Conservation (phyloP, 2,329 filamentous ascomycete genomes). For the Aspergillus brasiliensis region DNA sequence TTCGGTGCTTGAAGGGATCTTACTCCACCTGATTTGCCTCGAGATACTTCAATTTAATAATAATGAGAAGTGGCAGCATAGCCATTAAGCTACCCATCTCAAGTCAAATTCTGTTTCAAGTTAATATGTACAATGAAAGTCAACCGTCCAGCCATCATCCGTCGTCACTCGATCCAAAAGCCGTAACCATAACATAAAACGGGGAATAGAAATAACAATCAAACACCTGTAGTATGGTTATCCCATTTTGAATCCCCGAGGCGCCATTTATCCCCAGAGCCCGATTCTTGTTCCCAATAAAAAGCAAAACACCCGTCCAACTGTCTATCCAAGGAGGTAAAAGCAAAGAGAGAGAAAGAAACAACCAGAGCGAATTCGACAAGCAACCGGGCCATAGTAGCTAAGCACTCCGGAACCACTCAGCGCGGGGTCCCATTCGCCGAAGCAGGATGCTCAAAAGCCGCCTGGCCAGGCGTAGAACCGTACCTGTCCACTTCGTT, state of each 20-base stretch:
- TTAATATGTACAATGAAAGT: conserved; percentile 34
- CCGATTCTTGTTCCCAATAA: conserved; percentile 24
- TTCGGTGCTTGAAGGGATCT: neutral
- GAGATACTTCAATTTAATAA: too few relatives aligned
- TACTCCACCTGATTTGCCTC: neutral
- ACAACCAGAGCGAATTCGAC: conserved; percentile 3
- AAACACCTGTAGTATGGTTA: conserved; percentile 29
- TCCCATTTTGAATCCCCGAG: conserved; percentile 28
- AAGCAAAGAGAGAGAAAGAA: conserved; percentile 20
- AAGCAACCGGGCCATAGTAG: conserved; percentile 19
- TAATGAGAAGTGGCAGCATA: conserved; percentile 12
- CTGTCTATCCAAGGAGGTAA: conserved; percentile 35
- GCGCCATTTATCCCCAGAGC: conserved; percentile 31
- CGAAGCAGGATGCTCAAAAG: conserved; percentile 35
- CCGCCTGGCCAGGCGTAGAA: conserved; percentile 26
- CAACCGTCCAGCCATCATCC: conserved; percentile 9
- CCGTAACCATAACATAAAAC: conserved; percentile 20
- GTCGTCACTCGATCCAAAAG: neutral
- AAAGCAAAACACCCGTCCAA: conserved; percentile 30
- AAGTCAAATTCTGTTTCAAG: conserved; percentile 12
- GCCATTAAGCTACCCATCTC: conserved; percentile 9
- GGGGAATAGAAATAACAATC: conserved; percentile 22
- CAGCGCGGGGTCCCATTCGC: conserved; percentile 36
- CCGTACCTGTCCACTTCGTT: conserved; percentile 38
- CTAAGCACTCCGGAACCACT: conserved; percentile 14